A percentile compares a stretch with the other conserved stretches of the same genome.
These are phyloP conservation scores for Juncus effusus DNA, from an alignment of 176 grass and related monocot species.

Conservation along the genomic window DNA sequence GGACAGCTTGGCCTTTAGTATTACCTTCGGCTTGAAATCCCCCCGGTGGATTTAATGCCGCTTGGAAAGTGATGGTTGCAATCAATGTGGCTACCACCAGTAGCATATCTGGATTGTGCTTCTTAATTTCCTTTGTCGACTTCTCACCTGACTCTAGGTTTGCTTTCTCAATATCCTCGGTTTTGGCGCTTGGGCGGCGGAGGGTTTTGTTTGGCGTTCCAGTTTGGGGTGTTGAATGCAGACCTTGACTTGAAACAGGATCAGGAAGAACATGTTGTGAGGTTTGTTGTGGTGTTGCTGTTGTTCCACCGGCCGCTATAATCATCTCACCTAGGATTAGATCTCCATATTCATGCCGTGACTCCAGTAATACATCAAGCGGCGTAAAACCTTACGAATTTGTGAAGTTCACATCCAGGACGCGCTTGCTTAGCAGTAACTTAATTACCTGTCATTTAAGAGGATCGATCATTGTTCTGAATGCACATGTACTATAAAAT, in stretches of 20 bases:
- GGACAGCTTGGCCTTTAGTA: too few species aligned
- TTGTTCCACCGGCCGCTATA: not conserved
- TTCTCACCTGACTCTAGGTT: not conserved
- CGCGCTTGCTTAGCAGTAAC: not conserved
- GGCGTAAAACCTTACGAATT: constrained; percentile 2
- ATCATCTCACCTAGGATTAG: not conserved
- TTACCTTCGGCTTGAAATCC: not conserved
- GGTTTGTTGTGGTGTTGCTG: not conserved
- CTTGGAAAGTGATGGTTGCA: not conserved
- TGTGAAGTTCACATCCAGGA: not conserved
- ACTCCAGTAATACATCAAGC: constrained; percentile 13
- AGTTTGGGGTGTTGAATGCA: not conserved
- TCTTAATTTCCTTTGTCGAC: not conserved
- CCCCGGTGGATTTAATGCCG: not conserved
- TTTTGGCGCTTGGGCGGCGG: not conserved
- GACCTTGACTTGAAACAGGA: not conserved
- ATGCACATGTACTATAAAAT: too few species aligned
- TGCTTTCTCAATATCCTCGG: not conserved
- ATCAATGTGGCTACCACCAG: constrained; percentile 31
- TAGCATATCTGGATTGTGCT: not conserved
- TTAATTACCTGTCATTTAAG: not conserved
- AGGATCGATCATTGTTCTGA: too few species aligned
- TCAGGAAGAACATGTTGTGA: not conserved
- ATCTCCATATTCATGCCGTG: not conserved
- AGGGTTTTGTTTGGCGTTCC: not conserved